Conservation (phyloP, 768 basidiomycete genomes). For the Lentinus tigrinus region DNA sequence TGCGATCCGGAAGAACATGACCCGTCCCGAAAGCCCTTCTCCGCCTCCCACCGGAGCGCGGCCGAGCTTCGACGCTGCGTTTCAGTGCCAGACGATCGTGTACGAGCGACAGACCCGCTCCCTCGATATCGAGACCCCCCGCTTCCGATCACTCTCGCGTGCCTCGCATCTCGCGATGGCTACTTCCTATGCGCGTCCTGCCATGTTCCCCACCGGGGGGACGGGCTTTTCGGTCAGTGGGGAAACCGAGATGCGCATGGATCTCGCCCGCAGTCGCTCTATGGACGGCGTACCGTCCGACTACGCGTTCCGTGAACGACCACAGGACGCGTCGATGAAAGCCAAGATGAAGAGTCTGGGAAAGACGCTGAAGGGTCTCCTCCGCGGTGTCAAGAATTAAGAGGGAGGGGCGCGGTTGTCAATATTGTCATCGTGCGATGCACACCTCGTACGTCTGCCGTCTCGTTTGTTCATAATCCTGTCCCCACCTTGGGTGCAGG, state of each 20-base stretch:
- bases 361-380: constrained; percentile 24
- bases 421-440: neutral
- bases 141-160: constrained; percentile 12
- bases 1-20: constrained; percentile 28
- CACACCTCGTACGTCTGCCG: no score
- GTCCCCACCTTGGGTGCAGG: no score
- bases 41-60: neutral
- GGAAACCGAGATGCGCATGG: constrained; percentile 30
- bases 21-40: constrained; percentile 11
- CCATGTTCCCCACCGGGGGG: constrained; percentile 7
- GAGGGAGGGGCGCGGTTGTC: neutral
- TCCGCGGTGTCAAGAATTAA: constrained; percentile 2
- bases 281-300: constrained; percentile 18
- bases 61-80: constrained; percentile 8
- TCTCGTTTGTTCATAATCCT: no score
- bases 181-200: constrained; percentile 2
- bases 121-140: constrained; percentile 20
- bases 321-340: constrained; percentile 9
- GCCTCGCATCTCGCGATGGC: constrained; percentile 8
- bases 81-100: constrained; percentile 7
- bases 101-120: constrained; percentile 15
- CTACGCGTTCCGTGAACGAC: constrained; percentile 17
- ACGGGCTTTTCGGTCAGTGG: constrained; percentile 28
- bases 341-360: constrained; percentile 25
- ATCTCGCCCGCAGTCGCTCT: constrained; percentile 24